These are phyloP conservation scores for Chaetoceros muelleri DNA, from an alignment of 108 stramenopile genomes.

Conservation along the genomic window DNA sequence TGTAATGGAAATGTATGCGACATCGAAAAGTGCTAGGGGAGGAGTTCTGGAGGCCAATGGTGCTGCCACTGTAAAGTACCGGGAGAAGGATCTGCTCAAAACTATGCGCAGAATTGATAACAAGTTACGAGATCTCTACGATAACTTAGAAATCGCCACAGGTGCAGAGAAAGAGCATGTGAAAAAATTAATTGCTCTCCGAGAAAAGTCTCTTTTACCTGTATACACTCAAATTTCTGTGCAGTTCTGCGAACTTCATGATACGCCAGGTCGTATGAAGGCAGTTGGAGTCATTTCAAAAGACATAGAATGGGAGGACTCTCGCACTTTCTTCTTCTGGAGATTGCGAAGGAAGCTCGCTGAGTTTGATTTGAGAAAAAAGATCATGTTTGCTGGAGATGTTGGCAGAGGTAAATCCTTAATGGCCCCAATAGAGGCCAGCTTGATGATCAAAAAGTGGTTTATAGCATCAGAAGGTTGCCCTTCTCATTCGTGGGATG, in stretches of 20 bases:
- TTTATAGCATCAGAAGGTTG: constrained; percentile 53
- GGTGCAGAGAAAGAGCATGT: constrained; percentile 28
- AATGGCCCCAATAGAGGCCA: constrained; percentile 56
- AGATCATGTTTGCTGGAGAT: constrained; percentile 66
- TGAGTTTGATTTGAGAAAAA: constrained; percentile 88
- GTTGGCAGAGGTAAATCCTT: constrained; percentile 68
- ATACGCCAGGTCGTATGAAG: constrained; percentile 98
- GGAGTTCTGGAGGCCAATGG: constrained; percentile 98
- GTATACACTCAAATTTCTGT: constrained; percentile 94
- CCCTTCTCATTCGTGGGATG: constrained; percentile 45
- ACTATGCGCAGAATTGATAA: constrained; percentile 95
- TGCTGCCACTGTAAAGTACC: constrained; percentile 95
- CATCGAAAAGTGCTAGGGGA: constrained; percentile 72
- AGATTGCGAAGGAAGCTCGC: constrained; percentile 93
- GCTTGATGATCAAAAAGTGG: constrained; percentile 71
- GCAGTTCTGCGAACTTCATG: constrained; percentile 99
- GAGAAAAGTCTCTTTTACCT: constrained; percentile 78
- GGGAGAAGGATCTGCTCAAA: constrained; percentile 80
- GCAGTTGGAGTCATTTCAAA: constrained; percentile 94
- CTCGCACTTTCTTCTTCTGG: constrained; percentile 94
- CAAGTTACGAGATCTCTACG: constrained; percentile 61
- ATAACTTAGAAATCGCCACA: constrained; percentile 35
- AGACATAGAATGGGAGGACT: constrained; percentile 84
- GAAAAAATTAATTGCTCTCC: constrained; percentile 29
- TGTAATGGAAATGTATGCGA: constrained; percentile 99